These are phyloP conservation scores for Colletotrichum higginsianum DNA, from an alignment of 2,329 filamentous ascomycete genomes.

Conservation along the genomic window DNA sequence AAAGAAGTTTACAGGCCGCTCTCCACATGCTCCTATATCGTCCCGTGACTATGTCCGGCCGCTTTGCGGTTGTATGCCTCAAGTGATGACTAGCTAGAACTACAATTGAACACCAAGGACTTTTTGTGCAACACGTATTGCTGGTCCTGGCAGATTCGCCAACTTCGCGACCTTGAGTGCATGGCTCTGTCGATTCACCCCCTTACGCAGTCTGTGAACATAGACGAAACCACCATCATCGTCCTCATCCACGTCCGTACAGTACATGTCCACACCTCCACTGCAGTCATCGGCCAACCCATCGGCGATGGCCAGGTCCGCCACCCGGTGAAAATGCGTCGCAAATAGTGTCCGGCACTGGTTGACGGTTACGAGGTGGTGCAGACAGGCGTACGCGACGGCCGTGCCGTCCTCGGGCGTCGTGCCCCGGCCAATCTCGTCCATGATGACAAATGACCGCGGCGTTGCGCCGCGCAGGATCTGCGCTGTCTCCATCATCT, in stretches of 20 bases:
- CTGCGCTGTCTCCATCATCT: constrained; percentile 96
- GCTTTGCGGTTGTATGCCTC: not conserved
- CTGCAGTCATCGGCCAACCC: constrained; percentile 56
- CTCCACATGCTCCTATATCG: not conserved
- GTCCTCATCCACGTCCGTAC: constrained; percentile 89
- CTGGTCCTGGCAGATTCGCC: constrained; percentile 83
- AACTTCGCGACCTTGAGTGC: constrained; percentile 94
- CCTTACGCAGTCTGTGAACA: constrained; percentile 84
- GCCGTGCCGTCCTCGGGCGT: constrained; percentile 93
- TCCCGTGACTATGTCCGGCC: constrained; percentile 30
- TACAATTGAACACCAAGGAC: constrained; percentile 60
- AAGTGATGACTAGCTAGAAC: constrained; percentile 25
- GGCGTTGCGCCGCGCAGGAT: constrained; percentile 90
- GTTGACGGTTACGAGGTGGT: constrained; percentile 86
- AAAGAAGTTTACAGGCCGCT: constrained; percentile 35
- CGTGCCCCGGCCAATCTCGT: constrained; percentile 95
- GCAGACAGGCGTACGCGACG: constrained; percentile 88
- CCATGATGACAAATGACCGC: constrained; percentile 95
- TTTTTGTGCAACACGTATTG: constrained; percentile 76
- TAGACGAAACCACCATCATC: constrained; percentile 82
- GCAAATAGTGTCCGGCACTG: constrained; percentile 88
- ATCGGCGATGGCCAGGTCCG: constrained; percentile 78
- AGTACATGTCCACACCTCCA: constrained; percentile 78
- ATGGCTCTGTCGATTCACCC: constrained; percentile 89
- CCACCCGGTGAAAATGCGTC: constrained; percentile 91